Conservation (phyloP, 345 rosid genomes). For the Iberis pinnata region DNA sequence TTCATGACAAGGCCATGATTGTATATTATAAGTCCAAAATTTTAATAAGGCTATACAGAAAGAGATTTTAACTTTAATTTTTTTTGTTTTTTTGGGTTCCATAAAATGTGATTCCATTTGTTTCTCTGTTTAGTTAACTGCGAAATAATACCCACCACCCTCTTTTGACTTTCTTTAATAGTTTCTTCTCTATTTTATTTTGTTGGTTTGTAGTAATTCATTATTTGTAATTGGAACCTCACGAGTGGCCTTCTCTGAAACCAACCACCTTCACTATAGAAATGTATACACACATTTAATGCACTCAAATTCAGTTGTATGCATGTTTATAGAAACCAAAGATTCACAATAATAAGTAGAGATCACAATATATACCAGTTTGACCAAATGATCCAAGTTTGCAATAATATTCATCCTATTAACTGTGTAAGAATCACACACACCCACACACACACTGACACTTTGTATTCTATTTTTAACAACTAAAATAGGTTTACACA, state of each 20-base stretch:
- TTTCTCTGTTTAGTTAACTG: slow-evolving; percentile 20
- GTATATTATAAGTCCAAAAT: no score
- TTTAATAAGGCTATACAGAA: no score
- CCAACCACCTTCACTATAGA: slow-evolving; percentile 23
- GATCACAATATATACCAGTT: slow-evolving; percentile 10
- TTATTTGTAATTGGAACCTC: slow-evolving; percentile 20
- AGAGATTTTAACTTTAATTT: no score
- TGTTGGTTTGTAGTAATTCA: slow-evolving; percentile 21
- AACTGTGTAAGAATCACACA: not conserved
- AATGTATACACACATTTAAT: slow-evolving; percentile 13
- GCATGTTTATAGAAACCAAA: slow-evolving; percentile 8
- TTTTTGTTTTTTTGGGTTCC: not conserved
- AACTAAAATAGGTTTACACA: no score
- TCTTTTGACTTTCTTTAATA: not conserved
- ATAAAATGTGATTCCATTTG: not conserved
- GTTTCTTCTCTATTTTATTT: not conserved
- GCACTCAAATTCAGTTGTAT: slow-evolving; percentile 17
- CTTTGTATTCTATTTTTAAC: no score
- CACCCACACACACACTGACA: not conserved
- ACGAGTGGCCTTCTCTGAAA: slow-evolving; percentile 17
- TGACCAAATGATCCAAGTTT: slow-evolving; percentile 21
- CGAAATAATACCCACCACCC: slow-evolving; percentile 16
- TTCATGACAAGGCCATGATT: no score
- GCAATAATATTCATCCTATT: slow-evolving; percentile 6
- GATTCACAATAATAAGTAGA: slow-evolving; percentile 1